These are phyloP conservation scores for Onygenales sp. DNA, from an alignment of 2,329 filamentous ascomycete genomes.

Conservation along the genomic window DNA sequence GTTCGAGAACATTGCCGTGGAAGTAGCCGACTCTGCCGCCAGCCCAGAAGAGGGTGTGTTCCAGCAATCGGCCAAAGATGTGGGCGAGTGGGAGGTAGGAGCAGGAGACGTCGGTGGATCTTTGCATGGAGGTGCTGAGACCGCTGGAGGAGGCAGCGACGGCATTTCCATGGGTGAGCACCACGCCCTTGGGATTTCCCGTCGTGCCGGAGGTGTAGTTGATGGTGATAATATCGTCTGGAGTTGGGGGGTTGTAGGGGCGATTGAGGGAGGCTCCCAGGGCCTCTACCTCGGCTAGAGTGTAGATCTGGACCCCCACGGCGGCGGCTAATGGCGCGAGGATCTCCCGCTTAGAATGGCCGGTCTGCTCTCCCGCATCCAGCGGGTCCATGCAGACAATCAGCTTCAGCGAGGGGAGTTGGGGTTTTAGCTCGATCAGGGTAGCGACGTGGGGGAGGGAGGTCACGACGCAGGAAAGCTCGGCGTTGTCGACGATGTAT, in stretches of 20 bases:
- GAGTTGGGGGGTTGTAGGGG: slow-evolving; percentile 59
- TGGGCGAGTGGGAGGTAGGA: slow-evolving; percentile 93
- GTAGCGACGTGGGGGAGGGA: slow-evolving; percentile 73
- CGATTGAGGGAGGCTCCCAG: slow-evolving; percentile 63
- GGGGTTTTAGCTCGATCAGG: slow-evolving; percentile 69
- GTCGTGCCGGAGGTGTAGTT: slow-evolving; percentile 60
- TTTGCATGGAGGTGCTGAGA: slow-evolving; percentile 44
- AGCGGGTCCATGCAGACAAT: slow-evolving; percentile 82
- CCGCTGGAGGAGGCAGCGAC: slow-evolving; percentile 60
- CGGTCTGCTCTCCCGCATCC: slow-evolving; percentile 65
- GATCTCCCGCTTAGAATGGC: slow-evolving; percentile 69
- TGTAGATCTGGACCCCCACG: slow-evolving; percentile 67
- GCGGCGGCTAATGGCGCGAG: slow-evolving; percentile 66
- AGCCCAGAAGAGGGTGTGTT: slow-evolving; percentile 63
- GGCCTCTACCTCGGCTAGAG: slow-evolving; percentile 70
- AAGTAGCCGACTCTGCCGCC: slow-evolving; percentile 82
- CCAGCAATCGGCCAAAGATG: slow-evolving; percentile 79
- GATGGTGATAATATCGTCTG: slow-evolving; percentile 69
- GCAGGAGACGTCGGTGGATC: slow-evolving; percentile 55
- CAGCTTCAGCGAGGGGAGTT: slow-evolving; percentile 70
- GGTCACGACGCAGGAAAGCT: slow-evolving; percentile 64
- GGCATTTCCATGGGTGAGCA: slow-evolving; percentile 70
- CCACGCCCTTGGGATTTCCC: slow-evolving; percentile 54
- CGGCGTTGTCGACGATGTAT: slow-evolving; percentile 89
- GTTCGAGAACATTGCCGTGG: slow-evolving; percentile 75